Evolutionary conservation across 2,329 filamentous ascomycete species (phyloP).

Genomic region (Trichoderma asperellum): DNA sequence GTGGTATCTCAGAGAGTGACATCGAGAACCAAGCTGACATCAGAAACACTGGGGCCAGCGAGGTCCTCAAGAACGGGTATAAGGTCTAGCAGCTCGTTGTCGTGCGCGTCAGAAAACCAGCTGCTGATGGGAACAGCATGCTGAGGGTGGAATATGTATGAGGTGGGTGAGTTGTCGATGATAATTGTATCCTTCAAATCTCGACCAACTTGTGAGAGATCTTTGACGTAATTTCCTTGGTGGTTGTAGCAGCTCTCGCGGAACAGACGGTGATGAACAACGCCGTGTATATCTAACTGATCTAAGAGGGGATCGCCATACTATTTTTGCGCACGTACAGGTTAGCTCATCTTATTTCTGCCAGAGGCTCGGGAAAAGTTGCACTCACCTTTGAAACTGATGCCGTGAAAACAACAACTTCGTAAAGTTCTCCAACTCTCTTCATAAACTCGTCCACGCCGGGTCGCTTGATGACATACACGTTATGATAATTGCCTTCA

Average conservation of each 20-base stretch:
- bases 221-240: constrained; percentile 99
- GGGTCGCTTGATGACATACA: constrained; percentile 99
- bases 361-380: neutral
- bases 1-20: constrained; percentile 68
- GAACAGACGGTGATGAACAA: constrained; percentile 95
- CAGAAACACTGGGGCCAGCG: constrained; percentile 82
- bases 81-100: constrained; percentile 96
- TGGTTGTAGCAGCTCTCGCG: constrained; percentile 99
- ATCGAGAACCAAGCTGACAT: constrained; percentile 97
- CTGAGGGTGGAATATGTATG: constrained; percentile 99
- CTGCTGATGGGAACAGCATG: constrained; percentile 99
- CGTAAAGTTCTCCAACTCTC: constrained; percentile 93
- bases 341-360: neutral
- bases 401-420: constrained; percentile 97
- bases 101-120: constrained; percentile 99
- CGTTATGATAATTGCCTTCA: constrained; percentile 98
- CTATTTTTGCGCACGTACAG: constrained; percentile 47
- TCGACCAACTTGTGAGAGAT: constrained; percentile 93
- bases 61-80: constrained; percentile 98
- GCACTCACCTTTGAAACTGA: constrained; percentile 87
- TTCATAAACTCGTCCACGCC: constrained; percentile 99
- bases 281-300: constrained; percentile 94
- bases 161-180: constrained; percentile 98
- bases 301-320: constrained; percentile 96
- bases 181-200: constrained; percentile 98